A percentile compares a stretch with the other conserved stretches of the same genome.
These are phyloP conservation scores for Fraxinus quadrangulata DNA, from an alignment of 257 asterid species.

Conservation along the genomic window DNA sequence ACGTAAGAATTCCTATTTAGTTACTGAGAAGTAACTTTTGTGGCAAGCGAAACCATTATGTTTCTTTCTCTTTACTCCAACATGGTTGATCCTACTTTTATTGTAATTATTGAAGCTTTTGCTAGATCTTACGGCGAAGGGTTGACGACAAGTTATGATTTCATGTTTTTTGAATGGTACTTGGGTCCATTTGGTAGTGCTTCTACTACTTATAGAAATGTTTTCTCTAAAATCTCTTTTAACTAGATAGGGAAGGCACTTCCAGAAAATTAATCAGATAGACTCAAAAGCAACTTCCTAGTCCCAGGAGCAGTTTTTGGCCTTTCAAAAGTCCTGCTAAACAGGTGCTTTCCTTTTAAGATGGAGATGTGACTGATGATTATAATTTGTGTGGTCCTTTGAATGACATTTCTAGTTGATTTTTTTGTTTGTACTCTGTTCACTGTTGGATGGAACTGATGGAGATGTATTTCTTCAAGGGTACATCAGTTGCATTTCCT, in stretches of 20 bases:
- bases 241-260: no score
- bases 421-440: background rate
- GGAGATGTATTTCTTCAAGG: background rate
- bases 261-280: no score
- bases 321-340: no score
- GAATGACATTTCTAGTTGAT: background rate
- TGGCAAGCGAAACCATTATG: background rate
- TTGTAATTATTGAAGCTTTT: background rate
- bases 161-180: background rate
- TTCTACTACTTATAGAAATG: no score
- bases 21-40: background rate
- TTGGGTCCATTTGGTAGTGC: background rate
- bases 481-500: no score
- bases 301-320: no score
- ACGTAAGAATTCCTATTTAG: slow-evolving; percentile 49
- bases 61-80: background rate
- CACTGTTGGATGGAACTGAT: background rate
- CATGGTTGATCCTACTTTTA: background rate
- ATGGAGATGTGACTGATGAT: background rate
- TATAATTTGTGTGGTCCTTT: background rate
- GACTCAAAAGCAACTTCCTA: no score
- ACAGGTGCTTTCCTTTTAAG: background rate
- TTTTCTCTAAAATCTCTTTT: no score
- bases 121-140: background rate
- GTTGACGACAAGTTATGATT: background rate